Base-by-base conservation (phyloP, 2,329 filamentous ascomycete species). In the Phialophora chinensis region DNA sequence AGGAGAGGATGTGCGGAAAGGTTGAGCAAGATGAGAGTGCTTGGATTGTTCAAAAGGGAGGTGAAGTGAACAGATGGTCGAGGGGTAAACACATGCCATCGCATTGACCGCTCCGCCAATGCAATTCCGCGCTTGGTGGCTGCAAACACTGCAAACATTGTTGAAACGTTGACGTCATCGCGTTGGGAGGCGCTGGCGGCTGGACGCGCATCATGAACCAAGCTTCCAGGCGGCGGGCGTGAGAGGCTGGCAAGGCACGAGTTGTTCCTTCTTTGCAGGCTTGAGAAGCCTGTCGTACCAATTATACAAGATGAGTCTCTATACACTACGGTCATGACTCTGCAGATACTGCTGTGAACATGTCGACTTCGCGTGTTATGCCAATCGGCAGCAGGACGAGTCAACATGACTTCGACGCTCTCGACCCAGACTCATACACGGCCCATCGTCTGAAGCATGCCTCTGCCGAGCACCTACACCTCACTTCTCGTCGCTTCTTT, bases 401-500 rank as follows among this genome's bases (percentile, higher is more conserved):
- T 31, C 44, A 58, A 54, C 55, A 68, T 23, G 60, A 63, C 56
- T 60, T 65, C 60, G n/a, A 76, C 65, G 77, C 76, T 38, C 73
- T 86, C 65, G 78, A 81, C 66, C 76, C 79, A 23, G 80, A 82
- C 31, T 86, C 84, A 8, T 85, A 85, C 73, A 87, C 85, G 5
- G 81, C 82, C 2, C 81, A 83, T 70, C 82, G 83, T 71, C 75
- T 87, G 75, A 83, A 86, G 78, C 85, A 90, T 81, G 84, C 86
- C 57, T 86, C 85, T 52, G 82, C 86, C 27, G 82, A 86, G 66
- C 87, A 90, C 73, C 77, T 90, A 49, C 83, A 89, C 76, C 78
- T 87, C 71, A 89, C 87, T 6, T 86, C 82, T 60, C 82, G 85
- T 62, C 84, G 87, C 62, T 85, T 84, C 77, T 90, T 90, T 77